Evolutionary conservation across 352 stramenopile species (phyloP), one percentile per base, ranked within the genome.

Genomic region (Detonula confervacea): DNA sequence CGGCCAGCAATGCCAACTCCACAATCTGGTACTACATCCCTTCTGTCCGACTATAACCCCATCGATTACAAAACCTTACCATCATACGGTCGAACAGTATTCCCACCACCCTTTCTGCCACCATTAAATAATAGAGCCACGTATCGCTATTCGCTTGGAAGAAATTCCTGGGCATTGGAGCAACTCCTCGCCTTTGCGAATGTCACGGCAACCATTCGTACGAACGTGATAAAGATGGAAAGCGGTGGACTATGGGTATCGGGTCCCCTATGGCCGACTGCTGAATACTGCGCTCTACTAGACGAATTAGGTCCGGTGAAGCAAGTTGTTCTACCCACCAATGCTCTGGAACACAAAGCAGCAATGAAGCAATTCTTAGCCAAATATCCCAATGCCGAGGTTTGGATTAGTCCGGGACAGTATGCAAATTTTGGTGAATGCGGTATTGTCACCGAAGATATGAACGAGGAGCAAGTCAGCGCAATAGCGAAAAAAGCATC

Each of bases 161-260:
- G 84, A 18, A 54, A 88, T 68, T 60, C 84, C 16, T 90, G 83
- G 78, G 84, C 84, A 51, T 78, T 90, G 12, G 84, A 90, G 51
- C 84, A 90, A 44, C 54, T 90, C 4, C 60, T 90, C 29, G 79
- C 71, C 2, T 90, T 90, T 84, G 72, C 72, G 37, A 90, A 90
- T 77, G 84, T 90, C 1, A 87, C 80, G 22, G 83, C 83, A 4
- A 87, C 80, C 2, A 86, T 90, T 64, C 79, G 83, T 24, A 81
- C 63, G 12, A 83, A 80, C 55, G 83, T 90, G 1, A 61, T 90
- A 7, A 64, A 78, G 64, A 54, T 90, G 16, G 18, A 76, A 62
- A 74, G 65, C 22, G 82, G 79, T 37, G 74, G 75, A 22, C 56
- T 89, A 12, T 89, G 82, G 79, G 74, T 87, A 2, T 71, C 81